Evolutionary conservation across 2,329 filamentous ascomycete species (phyloP).

Genomic region (Diaporthe sp.): DNA sequence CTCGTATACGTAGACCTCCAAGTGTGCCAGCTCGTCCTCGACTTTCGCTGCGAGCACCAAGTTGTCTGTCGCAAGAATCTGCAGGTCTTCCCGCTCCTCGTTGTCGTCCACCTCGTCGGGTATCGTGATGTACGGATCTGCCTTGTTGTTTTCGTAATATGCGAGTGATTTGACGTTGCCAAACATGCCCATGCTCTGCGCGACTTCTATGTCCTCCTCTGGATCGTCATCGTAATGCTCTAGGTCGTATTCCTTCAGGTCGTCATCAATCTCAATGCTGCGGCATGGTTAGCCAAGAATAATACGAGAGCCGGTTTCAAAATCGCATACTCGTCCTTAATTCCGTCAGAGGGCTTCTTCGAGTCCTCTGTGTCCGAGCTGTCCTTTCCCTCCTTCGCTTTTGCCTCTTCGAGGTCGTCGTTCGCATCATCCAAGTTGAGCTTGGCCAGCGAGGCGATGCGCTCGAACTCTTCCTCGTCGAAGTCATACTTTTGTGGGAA

Average conservation of each 20-base stretch:
- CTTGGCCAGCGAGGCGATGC: conserved; percentile 81
- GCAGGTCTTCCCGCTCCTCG: conserved; percentile 90
- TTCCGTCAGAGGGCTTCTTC: conserved; percentile 44
- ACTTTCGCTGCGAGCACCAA: conserved; percentile 92
- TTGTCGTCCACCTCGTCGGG: conserved; percentile 76
- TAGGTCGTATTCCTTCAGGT: conserved; percentile 95
- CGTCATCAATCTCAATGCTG: conserved; percentile 77
- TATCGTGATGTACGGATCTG: conserved; percentile 97
- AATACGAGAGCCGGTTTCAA: background rate
- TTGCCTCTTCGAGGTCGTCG: conserved; percentile 83
- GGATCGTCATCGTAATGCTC: conserved; percentile 95
- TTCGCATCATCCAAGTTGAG: conserved; percentile 92
- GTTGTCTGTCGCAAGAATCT: conserved; percentile 94
- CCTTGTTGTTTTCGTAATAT: conserved; percentile 94
- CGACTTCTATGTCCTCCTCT: conserved; percentile 70
- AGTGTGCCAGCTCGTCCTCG: conserved; percentile 95
- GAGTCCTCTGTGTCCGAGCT: conserved; percentile 40
- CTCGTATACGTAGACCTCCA: conserved; percentile 98
- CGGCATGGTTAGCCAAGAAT: conserved; percentile 41
- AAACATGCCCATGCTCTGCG: conserved; percentile 89
- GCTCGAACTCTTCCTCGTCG: conserved; percentile 80
- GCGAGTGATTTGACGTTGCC: conserved; percentile 93
- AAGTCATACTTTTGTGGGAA: conserved; percentile 83
- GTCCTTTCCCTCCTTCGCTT: conserved; percentile 56
- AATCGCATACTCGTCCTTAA: conserved; percentile 53